A percentile compares a stretch with the other conserved stretches of the same genome.
These are phyloP conservation scores for Fraxinus excelsior DNA, from an alignment of 257 asterid genomes.

Conservation along the genomic window DNA sequence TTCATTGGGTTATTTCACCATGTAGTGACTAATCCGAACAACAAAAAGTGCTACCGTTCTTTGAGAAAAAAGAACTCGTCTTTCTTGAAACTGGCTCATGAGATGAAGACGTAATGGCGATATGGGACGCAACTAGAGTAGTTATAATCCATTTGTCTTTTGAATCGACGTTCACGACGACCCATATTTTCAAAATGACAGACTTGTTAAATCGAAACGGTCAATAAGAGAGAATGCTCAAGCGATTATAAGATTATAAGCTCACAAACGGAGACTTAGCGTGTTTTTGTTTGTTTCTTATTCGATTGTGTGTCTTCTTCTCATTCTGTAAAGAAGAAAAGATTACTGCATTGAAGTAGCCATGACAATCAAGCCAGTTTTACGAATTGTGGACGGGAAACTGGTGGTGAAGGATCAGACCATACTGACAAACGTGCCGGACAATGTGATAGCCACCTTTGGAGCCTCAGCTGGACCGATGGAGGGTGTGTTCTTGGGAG, in stretches of 20 bases:
- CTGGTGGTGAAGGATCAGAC: constrained; percentile 50
- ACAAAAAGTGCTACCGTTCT: no score
- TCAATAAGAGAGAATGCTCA: no score
- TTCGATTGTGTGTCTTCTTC: not conserved
- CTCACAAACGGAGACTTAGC: no score
- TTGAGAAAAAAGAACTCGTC: not conserved
- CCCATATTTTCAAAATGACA: no score
- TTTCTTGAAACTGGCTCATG: not conserved
- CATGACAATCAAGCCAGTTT: constrained; percentile 54
- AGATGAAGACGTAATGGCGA: not conserved
- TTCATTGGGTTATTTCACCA: not conserved
- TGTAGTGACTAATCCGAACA: no score
- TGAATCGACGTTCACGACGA: no score
- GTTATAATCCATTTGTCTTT: not conserved
- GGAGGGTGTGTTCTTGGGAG: constrained; percentile 49
- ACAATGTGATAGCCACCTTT: constrained; percentile 51
- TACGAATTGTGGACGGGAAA: constrained; percentile 43
- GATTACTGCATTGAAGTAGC: not conserved
- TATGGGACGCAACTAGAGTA: not conserved
- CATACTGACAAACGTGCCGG: constrained; percentile 47
- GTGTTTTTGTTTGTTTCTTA: not conserved
- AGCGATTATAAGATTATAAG: no score
- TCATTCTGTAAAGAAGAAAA: constrained; percentile 24
- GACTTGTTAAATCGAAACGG: no score
- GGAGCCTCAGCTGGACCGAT: constrained; percentile 46